Percentiles rank a stretch among this genome's conserved stretches.
These are phyloP conservation scores for Beauveria medogensis DNA, from an alignment of 2,329 filamentous ascomycete genomes.

Conservation along the genomic window DNA sequence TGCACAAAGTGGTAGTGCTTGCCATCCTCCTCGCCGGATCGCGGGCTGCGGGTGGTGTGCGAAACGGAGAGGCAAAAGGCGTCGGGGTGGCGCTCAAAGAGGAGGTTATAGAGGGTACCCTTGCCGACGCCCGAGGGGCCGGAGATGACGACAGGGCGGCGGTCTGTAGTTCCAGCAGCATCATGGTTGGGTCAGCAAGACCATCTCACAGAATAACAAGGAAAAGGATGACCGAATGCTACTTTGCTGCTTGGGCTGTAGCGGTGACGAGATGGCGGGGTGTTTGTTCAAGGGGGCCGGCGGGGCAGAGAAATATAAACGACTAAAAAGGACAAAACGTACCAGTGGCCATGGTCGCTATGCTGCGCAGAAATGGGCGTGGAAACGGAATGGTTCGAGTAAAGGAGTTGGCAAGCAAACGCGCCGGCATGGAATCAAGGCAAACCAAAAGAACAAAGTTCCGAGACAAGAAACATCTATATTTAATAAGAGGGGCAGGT, in stretches of 20 bases:
- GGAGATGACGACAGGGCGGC: slow-evolving; percentile 66
- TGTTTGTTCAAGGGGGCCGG: not conserved
- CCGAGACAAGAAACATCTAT: not conserved
- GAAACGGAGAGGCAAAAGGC: slow-evolving; percentile 50
- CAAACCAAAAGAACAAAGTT: not conserved
- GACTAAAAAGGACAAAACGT: not conserved
- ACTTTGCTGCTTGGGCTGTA: not conserved
- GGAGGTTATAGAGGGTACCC: slow-evolving; percentile 66
- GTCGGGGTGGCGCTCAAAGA: slow-evolving; percentile 51
- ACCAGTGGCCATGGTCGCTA: slow-evolving; percentile 3
- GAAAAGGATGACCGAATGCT: not conserved
- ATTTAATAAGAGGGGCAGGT: not conserved
- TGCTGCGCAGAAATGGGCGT: not conserved
- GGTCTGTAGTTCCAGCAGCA: slow-evolving; percentile 27
- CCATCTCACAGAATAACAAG: not conserved
- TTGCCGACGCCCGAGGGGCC: slow-evolving; percentile 77
- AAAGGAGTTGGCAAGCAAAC: not conserved
- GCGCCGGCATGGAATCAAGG: slow-evolving; percentile 8
- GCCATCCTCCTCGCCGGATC: slow-evolving; percentile 66
- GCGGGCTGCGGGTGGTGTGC: slow-evolving; percentile 74
- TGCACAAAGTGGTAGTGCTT: slow-evolving; percentile 74
- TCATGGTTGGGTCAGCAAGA: not conserved
- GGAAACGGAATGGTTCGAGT: not conserved
- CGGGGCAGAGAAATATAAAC: not conserved
- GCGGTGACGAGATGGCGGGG: slow-evolving; percentile 3